phyloP scores from a whole-genome alignment of 2,329 filamentous ascomycete species.

The Sclerotiophoma versabilis region DNA sequence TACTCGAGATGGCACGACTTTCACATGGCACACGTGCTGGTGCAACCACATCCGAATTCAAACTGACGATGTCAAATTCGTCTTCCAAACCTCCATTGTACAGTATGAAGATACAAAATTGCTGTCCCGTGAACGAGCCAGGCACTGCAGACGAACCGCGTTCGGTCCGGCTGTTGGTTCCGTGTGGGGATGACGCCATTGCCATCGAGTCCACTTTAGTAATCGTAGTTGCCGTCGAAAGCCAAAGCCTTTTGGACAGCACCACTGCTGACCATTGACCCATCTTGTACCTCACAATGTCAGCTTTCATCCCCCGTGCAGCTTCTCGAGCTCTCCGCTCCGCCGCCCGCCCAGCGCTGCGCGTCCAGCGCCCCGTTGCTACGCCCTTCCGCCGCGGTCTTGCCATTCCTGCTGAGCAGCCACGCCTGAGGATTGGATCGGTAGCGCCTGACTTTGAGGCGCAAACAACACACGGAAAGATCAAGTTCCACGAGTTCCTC shows the following conservation, averaged over 20 bases:
- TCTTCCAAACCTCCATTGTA: neutral
- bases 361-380: slow-evolving; percentile 33
- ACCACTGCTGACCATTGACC: neutral
- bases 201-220: slow-evolving; percentile 6
- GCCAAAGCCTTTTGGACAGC: neutral
- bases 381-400: slow-evolving; percentile 49
- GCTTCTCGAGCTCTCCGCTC: slow-evolving; percentile 44
- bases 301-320: slow-evolving; percentile 44
- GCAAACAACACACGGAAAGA: slow-evolving; percentile 77
- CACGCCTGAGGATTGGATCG: slow-evolving; percentile 55
- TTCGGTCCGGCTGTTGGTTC: slow-evolving; percentile 2
- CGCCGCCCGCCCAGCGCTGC: slow-evolving; percentile 35
- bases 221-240: slow-evolving; percentile 1
- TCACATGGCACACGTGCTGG: slow-evolving; percentile 5
- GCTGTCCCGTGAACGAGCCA: too few species aligned
- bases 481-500: slow-evolving; percentile 71
- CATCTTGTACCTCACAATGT: slow-evolving; percentile 33
- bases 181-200: slow-evolving; percentile 15
- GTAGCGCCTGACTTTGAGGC: slow-evolving; percentile 80
- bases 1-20: slow-evolving; percentile 8
- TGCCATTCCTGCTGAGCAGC: slow-evolving; percentile 48
- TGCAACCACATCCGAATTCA: neutral
- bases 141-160: too few species aligned
- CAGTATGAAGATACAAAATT: neutral
- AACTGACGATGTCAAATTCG: neutral